Base-by-base conservation (phyloP, 176 grass and related monocot genomes). In the Lolium perenne region DNA sequence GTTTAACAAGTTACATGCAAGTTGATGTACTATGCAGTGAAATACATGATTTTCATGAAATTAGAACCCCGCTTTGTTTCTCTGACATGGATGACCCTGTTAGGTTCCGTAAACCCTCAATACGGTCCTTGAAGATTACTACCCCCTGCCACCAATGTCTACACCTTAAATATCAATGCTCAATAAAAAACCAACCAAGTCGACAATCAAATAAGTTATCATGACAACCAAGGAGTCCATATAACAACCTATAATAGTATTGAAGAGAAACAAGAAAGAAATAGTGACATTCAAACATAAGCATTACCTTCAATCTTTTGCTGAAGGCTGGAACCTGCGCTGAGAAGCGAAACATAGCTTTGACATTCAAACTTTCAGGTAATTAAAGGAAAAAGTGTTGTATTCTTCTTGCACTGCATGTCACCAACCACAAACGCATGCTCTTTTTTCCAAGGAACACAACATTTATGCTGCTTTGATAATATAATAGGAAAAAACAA, bases 91-190 rank as follows among this genome's bases (percentile, higher is more conserved):
- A 97, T 75, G 95, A 85, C 8, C 93, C 91, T 41, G 93, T 92
- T 75, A 83, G 78, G 78, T 90, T 80, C 3, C 80, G 58, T 48
- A 93, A 90, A 84, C 91, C 85, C 71, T 92, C 87, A 59, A 87
- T 45, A 58, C 92, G 67, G 67, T 98, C 91, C 64, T 93, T 95
- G 85, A 97, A 97, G 15, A 83, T 93, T 55, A 98, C 89, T 65
- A 87, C 93, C 95, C 93, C 83, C 93, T 95, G 68, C 89, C 91
- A 87, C 92, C 95, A 84, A 84, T 88, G 89, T 92, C 93, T 93
- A 95, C 71, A 98, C 83, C 85, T 92, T 98, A 76, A 92, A 98
- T 54, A 98, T 92, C 54, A 98, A 89, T 95, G 80, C 3, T 84
- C 84, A 82, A 59, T 16, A 20, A 79, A 88, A 47, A 62, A 5